phyloP scores from a whole-genome alignment of 2,329 filamentous ascomycete species.

The Sarocladium kiliense region DNA sequence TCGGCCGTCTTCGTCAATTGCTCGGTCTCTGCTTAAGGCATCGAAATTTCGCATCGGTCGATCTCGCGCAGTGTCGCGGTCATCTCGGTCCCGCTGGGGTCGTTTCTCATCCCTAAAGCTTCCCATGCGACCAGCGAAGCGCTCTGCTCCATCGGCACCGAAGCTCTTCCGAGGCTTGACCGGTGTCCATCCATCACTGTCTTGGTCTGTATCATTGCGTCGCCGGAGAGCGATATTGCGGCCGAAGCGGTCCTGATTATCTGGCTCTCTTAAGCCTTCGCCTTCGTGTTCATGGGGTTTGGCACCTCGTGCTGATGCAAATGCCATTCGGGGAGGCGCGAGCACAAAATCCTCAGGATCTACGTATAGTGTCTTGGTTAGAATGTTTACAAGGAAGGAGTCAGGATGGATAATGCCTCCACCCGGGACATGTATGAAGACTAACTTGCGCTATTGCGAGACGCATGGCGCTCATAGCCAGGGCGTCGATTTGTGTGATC shows the following conservation, averaged over 20 bases:
- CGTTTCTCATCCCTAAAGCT: slow-evolving; percentile 37
- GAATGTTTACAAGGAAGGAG: neutral
- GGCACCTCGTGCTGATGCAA: slow-evolving; percentile 66
- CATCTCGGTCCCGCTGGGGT: slow-evolving; percentile 52
- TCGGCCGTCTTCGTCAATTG: slow-evolving; percentile 48
- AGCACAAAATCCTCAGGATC: slow-evolving; percentile 78
- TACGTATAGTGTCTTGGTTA: slow-evolving; percentile 23
- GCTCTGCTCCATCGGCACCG: slow-evolving; percentile 65
- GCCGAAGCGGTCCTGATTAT: slow-evolving; percentile 50
- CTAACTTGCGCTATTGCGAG: slow-evolving; percentile 54
- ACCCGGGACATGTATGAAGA: slow-evolving; percentile 11
- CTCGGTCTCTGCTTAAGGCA: slow-evolving; percentile 42
- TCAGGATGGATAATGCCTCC: neutral
- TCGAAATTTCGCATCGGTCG: slow-evolving; percentile 46
- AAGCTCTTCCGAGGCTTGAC: slow-evolving; percentile 72
- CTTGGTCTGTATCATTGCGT: slow-evolving; percentile 49
- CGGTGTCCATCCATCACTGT: slow-evolving; percentile 68
- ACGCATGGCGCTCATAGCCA: slow-evolving; percentile 46
- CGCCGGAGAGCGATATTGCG: slow-evolving; percentile 31
- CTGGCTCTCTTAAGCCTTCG: slow-evolving; percentile 39
- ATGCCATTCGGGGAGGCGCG: slow-evolving; percentile 76
- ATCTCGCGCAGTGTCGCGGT: slow-evolving; percentile 47
- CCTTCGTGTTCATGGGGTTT: slow-evolving; percentile 48
- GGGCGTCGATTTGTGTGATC: slow-evolving; percentile 48
- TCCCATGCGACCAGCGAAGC: slow-evolving; percentile 62